Evolutionary conservation across 2,329 filamentous ascomycete species (phyloP), one percentile per base, ranked within the genome.

Genomic region (Endocalyx cinctus): DNA sequence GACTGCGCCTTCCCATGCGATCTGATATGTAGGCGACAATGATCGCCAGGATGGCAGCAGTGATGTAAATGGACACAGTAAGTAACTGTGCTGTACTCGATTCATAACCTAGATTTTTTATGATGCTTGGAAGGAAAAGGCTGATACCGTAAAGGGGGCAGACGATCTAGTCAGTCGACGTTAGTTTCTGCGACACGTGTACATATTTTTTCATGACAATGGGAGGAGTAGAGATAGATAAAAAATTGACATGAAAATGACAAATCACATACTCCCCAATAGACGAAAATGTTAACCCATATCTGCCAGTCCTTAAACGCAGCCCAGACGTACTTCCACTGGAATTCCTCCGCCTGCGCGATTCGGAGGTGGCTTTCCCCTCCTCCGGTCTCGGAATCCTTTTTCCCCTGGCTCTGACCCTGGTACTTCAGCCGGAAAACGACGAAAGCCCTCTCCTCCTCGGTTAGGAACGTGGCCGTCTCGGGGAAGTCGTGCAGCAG

Each of bases 251-350:
- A 16, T 6, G 11, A 33, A 10, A n/a, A 14, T n/a, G 8, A 28
- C 5, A 54, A n/a, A 58, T 52, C 18, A 62, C 66, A 62, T 55
- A 81, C 75, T 7, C 79, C 76, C 65, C 79, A 80, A 47, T 78
- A 79, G 20, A 84, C 74, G 31, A 82, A 63, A 5, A 81, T 62
- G 33, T 70, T 71, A 17, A 69, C 58, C 63, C 67, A 73, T 28
- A 87, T 88, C 60, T 94, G 90, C 82, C 84, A 92, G 50, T 94
- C 87, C 23, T 70, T 77, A 28, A 90, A 64, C 2, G 80, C 80
- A 6, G 77, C 71, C 73, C 77, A 79, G 38, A 92, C 77, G 51
- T 89, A 92, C 11, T 67, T 64, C 76, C 82, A 84, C 42, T 79
- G 72, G 55, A 92, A 92, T 30, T 82, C 72, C 46, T 92, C 87